These are phyloP conservation scores for Diphasiastrum complanatum DNA, from an alignment of 83 land plant genomes.

Conservation along the genomic window DNA sequence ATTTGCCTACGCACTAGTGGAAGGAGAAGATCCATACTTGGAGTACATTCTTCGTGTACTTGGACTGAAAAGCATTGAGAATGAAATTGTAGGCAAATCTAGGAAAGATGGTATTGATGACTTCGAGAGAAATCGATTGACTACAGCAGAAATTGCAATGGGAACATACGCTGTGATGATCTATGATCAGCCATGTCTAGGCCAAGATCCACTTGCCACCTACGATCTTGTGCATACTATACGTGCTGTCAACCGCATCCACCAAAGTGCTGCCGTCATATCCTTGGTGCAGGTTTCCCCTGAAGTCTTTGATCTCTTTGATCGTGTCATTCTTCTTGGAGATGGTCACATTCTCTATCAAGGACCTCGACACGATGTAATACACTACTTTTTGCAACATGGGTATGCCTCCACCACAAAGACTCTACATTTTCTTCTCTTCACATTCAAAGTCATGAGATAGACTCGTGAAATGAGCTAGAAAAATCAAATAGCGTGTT, in stretches of 20 bases:
- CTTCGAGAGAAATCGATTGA: conserved; percentile 22
- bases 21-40: conserved; percentile 39
- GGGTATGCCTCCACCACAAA: not conserved
- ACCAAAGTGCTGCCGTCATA: conserved; percentile 12
- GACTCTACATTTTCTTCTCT: no score
- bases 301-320: conserved; percentile 10
- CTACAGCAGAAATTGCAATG: conserved; percentile 36
- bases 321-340: conserved; percentile 10
- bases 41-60: conserved; percentile 29
- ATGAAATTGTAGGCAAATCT: conserved; percentile 19
- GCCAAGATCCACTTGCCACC: conserved; percentile 23
- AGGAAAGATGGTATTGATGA: conserved; percentile 23
- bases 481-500: not conserved
- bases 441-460: no score
- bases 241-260: conserved; percentile 21
- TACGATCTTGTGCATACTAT: conserved; percentile 32
- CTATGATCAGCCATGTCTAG: conserved; percentile 35
- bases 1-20: conserved; percentile 37
- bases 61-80: conserved; percentile 28
- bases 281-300: conserved; percentile 8
- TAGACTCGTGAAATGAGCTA: no score
- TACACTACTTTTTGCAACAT: conserved; percentile 1
- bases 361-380: conserved; percentile 6
- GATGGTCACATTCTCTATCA: conserved; percentile 7
- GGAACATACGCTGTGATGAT: conserved; percentile 36